Base-by-base conservation (phyloP, 1,139 yeast genomes). In the Diutina mesorugosa region DNA sequence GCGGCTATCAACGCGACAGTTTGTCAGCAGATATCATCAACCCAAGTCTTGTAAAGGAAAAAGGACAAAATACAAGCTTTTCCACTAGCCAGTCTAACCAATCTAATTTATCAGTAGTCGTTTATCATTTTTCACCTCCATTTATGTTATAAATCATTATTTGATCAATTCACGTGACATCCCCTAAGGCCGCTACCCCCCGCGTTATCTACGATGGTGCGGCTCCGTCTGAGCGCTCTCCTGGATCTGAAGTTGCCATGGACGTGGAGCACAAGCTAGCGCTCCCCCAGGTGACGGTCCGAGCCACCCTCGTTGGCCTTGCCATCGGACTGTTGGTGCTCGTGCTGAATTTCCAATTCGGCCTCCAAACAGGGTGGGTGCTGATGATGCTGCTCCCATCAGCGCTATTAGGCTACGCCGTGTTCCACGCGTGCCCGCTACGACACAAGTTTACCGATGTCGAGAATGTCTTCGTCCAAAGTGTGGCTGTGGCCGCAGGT, bases 361-460 rank as follows among this genome's bases (percentile, higher is more conserved):
- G 99, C 1, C 74, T 93, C 35, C 99, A 93, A 66, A 91, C 97
- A 0, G 99, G 99, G 1, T 93, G 99, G 99, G 97, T 93, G 1
- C 90, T 97, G 8, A 93, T 93, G 99, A 93, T 93, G 99, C 87
- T 96, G n/a, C 73, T 93, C 57, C 98, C 99, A 0, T 87, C 97
- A 6, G 97, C 98, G 0, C 70, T 93, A 56, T 70, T 93, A 28
- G 97, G 95, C 0, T 91, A 83, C 69, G 88, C 97, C 0, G 72
- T 87, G 29, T 93, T 91, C 72, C 85, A 83, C 62, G 62, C 80
- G 3, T 75, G 81, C 56, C 78, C 74, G 48, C 80, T 64, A 63
- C 72, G 67, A 57, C 60, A 61, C 38, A 76, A 78, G 8, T 89
- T 93, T 67, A 80, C 95, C 0, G 97, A 90, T 60, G 97, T 89